Base-by-base conservation (phyloP, 2,329 filamentous ascomycete species). In the Microcyclospora pomicola region DNA sequence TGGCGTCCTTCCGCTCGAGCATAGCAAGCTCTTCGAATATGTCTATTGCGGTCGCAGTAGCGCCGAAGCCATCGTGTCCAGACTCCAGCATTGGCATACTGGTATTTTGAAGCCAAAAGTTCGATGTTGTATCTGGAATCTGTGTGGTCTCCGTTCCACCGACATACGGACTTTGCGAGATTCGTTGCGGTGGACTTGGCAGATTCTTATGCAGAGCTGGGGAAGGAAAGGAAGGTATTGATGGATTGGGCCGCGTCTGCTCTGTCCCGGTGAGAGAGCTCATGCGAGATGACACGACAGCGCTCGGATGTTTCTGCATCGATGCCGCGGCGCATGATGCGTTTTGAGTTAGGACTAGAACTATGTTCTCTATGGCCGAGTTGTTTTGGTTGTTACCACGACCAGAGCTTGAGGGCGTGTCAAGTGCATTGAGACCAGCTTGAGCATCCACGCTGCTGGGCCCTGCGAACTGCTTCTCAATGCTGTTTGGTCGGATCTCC, bases 11-110 rank as follows among this genome's bases (percentile, higher is more conserved):
- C 2, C 65, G 69, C 47, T 75, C 72, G 27, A 75, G 57, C 7
- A 71, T 69, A 2, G 71, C 71, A 29, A 76, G 54, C 45, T 75
- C 71, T 36, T 75, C 72, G 42, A 75, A 74, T 37, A 73, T 63
- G 12, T 66, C 68, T 3, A 35, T 37, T 27, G 44, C 46, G 6
- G 37, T 27, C 30, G 31, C 38, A 5, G 36, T 27, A 10, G 16
- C 11, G n/a, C 37, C 35, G n/a, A 34, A 12, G 9, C 9, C 14
- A 5, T 9, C 30, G 9, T 4, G 4, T 6, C 14, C 14, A 15
- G 30, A 15, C 4, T n/a, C 12, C 9, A 31, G 30, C 30, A 31
- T 31, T 7, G 19, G 19, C 19, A 24, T 24, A 7, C 7, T 24
- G 19, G 4, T 24, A 7, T 24, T 24, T 24, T 24, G 19, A 24